phyloP scores from a whole-genome alignment of 805 yeast genomes.

The Starmerella apicola region DNA sequence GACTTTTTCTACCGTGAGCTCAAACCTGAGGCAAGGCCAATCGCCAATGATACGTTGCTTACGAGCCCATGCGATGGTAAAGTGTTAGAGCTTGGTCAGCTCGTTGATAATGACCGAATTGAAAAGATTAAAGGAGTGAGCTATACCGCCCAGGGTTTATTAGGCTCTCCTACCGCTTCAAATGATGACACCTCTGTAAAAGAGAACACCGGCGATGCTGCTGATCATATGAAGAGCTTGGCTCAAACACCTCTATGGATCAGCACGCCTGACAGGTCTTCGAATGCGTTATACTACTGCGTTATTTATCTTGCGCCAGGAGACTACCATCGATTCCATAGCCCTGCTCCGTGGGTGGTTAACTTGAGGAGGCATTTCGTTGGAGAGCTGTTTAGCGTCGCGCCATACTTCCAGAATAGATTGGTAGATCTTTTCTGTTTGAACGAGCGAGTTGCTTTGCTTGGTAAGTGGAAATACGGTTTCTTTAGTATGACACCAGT shows the following conservation, averaged over 20 bases:
- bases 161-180: slow-evolving; percentile 38
- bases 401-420: slow-evolving; percentile 88
- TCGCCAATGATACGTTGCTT: slow-evolving; percentile 44
- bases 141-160: slow-evolving; percentile 73
- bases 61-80: slow-evolving; percentile 93
- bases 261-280: slow-evolving; percentile 22
- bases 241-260: slow-evolving; percentile 6
- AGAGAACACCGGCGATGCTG: slow-evolving; percentile 24
- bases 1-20: slow-evolving; percentile 84
- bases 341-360: slow-evolving; percentile 94
- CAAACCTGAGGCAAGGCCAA: slow-evolving; percentile 65
- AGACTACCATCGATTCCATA: slow-evolving; percentile 92
- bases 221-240: slow-evolving; percentile 3
- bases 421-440: slow-evolving; percentile 76
- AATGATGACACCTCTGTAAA: slow-evolving; percentile 10
- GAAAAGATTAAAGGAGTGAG: slow-evolving; percentile 97
- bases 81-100: slow-evolving; percentile 70
- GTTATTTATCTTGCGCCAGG: slow-evolving; percentile 97
- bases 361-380: slow-evolving; percentile 87
- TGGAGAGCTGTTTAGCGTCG: slow-evolving; percentile 90
- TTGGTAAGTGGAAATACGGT: slow-evolving; percentile 95
- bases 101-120: slow-evolving; percentile 58
- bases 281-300: slow-evolving; percentile 63
- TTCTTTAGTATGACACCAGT: slow-evolving; percentile 98
- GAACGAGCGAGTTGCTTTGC: slow-evolving; percentile 87